A percentile compares a stretch with the other conserved stretches of the same genome.
Conservation (phyloP, 331 rosid genomes). For the Cucumis variabilis region DNA sequence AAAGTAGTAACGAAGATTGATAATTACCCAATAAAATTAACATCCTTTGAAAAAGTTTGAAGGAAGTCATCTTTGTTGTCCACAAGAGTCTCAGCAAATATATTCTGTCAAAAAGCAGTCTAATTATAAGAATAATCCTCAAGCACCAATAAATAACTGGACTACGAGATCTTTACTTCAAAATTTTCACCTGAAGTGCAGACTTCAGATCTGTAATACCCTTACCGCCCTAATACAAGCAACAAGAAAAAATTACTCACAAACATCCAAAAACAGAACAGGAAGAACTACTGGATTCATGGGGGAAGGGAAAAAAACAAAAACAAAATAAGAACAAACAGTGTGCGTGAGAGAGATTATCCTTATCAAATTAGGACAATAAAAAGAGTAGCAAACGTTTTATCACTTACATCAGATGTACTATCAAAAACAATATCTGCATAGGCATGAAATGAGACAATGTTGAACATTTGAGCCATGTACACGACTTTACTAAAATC, state of each 20-base stretch:
- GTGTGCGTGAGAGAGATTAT: background rate
- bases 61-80: constrained; percentile 82
- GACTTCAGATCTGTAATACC: constrained; percentile 86
- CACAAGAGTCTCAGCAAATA: constrained; percentile 87
- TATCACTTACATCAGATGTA: constrained; percentile 76
- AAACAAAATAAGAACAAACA: background rate
- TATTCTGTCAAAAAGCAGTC: constrained; percentile 54
- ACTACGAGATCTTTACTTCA: constrained; percentile 15
- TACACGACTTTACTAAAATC: too few species aligned
- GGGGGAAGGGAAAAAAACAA: background rate
- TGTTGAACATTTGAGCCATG: too few species aligned
- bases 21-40: constrained; percentile 64
- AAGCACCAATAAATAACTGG: constrained; percentile 14
- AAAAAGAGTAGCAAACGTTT: background rate
- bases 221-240: constrained; percentile 75
- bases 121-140: constrained; percentile 31
- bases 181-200: constrained; percentile 74
- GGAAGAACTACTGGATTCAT: background rate
- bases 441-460: constrained; percentile 74
- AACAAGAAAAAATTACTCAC: constrained; percentile 13
- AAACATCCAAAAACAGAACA: background rate
- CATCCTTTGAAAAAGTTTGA: constrained; percentile 58
- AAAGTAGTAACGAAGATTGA: background rate
- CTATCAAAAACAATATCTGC: constrained; percentile 73
- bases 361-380: background rate